Evolutionary conservation across 106 monocot genomes (phyloP), one percentile per base, ranked within the genome.

Genomic region (Xerophyta viscosa): DNA sequence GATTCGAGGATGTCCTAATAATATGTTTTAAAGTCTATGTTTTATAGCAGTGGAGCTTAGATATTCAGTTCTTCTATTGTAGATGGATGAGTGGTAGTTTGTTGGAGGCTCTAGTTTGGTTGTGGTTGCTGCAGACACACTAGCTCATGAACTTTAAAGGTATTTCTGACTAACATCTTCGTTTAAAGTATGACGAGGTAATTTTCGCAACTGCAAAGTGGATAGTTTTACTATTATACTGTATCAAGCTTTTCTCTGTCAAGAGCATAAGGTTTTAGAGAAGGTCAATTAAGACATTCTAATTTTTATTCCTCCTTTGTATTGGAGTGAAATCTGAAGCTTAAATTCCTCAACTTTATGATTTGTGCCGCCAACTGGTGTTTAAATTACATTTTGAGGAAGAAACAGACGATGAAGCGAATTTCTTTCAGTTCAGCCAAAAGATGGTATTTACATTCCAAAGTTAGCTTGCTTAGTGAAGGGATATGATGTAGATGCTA

Each of bases 11-110:
- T 6, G 12, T 4, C 11, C 1, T 24, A 24, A 11, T 50, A 50
- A 24, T 25, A 25, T 24, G 4, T 17, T 18, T 47, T 12, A 18
- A 47, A 13, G 15, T 46, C 19, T 46, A 20, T 18, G 7, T 1
- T 46, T 14, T 46, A 0, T 17, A 8, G 43, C 5, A 54, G 14
- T 54, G 54, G 31, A 54, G 0, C 36, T 54, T 54, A 54, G 54
- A 54, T 29, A 36, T 20, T 54, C n/a, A 29, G 33, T 36, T 54
- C 54, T 54, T 54, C 7, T 54, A 37, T 36, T 36, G 54, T 54
- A 36, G 54, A 37, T 33, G 54, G 54, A 54, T 54, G 33, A 36
- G 27, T 33, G 19, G 36, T 54, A 29, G 11, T 53, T 29, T 28
- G 15, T 30, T 53, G 27, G 52, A 29, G 27, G 29, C 29, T 12